These are phyloP conservation scores for Gossypium longicalyx DNA, from an alignment of 345 rosid species.

Conservation along the genomic window DNA sequence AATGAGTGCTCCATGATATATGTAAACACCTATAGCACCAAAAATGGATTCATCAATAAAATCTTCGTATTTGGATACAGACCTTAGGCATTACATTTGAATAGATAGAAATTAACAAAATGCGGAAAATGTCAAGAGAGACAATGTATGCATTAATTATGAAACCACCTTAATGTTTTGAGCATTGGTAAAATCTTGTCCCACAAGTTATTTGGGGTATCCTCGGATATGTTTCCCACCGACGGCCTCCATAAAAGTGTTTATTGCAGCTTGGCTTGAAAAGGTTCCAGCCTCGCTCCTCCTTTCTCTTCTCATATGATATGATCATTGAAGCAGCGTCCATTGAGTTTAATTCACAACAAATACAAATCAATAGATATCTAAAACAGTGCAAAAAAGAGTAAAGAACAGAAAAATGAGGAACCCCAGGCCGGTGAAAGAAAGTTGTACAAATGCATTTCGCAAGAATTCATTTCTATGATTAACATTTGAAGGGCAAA, in stretches of 20 bases:
- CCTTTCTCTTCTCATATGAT: too few relatives aligned
- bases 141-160: not conserved
- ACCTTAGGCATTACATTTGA: not conserved
- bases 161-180: not conserved
- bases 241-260: too few relatives aligned
- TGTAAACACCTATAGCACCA: conserved; percentile 58
- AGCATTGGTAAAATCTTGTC: too few relatives aligned
- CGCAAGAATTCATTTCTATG: not conserved
- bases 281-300: too few relatives aligned
- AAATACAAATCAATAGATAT: too few relatives aligned
- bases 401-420: not conserved
- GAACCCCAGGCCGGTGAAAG: not conserved
- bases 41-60: conserved; percentile 10
- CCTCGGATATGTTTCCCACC: too few relatives aligned
- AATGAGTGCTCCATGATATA: conserved; percentile 83
- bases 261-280: too few relatives aligned
- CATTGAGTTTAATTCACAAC: too few relatives aligned
- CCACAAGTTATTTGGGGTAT: too few relatives aligned
- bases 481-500: not conserved
- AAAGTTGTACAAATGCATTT: not conserved
- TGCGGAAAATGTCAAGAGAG: not conserved
- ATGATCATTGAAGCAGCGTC: too few relatives aligned
- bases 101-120: not conserved
- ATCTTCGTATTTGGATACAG: not conserved
- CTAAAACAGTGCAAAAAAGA: not conserved